Conservation (phyloP, 2,329 filamentous ascomycete species). For the Zymoseptoria tritici region DNA sequence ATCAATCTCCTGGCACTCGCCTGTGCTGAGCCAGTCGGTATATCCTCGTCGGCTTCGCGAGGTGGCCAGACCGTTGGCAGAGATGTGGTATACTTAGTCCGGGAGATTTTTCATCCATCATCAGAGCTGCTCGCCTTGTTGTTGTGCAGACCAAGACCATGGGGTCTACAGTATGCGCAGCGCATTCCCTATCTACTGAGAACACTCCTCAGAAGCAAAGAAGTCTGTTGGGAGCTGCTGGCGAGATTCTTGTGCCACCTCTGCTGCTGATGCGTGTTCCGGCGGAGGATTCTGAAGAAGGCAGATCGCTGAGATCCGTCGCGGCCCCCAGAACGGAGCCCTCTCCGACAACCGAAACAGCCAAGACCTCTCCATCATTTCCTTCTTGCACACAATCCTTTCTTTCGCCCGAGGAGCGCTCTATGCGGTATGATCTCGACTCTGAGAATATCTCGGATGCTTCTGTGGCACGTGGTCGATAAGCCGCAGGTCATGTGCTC, state of each 20-base stretch:
- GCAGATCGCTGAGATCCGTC: background rate
- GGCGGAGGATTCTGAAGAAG: background rate
- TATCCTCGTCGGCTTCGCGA: too few species aligned
- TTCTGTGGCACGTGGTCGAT: background rate
- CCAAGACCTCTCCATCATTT: background rate
- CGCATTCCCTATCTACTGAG: background rate
- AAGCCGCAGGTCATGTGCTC: background rate
- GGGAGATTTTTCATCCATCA: background rate
- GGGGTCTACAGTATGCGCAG: background rate
- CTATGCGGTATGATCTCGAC: too few species aligned
- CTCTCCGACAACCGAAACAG: background rate
- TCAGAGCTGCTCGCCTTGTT: background rate
- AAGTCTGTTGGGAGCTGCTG: background rate
- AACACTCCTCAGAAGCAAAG: background rate
- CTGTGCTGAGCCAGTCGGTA: too few species aligned
- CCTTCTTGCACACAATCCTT: background rate
- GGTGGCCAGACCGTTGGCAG: background rate
- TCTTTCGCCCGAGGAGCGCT: too few species aligned
- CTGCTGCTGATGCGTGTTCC: background rate
- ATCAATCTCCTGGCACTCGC: too few species aligned
- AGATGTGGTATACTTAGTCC: background rate
- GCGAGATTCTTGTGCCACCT: background rate
- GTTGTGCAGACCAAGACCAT: background rate
- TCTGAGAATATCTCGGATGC: background rate
- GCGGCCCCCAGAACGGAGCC: background rate